Base-by-base conservation (phyloP, 345 rosid species). In the Brassica napus region DNA sequence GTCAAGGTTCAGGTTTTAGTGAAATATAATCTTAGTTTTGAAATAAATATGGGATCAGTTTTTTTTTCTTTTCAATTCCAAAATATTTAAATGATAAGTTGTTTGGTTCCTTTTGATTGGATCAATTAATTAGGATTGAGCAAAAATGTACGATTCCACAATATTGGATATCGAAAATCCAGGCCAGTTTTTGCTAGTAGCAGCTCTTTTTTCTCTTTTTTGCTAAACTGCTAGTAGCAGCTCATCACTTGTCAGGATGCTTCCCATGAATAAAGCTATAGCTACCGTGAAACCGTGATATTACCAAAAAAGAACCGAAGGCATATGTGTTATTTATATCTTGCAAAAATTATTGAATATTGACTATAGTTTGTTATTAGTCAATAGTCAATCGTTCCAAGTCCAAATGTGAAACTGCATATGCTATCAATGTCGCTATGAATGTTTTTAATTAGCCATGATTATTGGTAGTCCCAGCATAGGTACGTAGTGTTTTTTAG, bases 151-250 rank as follows among this genome's bases (percentile, higher is more conserved):
- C 57, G 8, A 28, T 49, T 26, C 23, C n/a, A 69, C 42, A n/a
- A 9, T 69, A 54, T 31, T 18, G 14, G 37, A 68, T 12, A 14
- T 14, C 31, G 15, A 59, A 59, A 23, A 35, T 10, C 35, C 4
- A 67, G 21, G 72, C 78, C 72, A n/a, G 24, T 59, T 16, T 58
- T 76, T 68, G 60, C 58, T 32, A 12, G 5, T 59, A 15, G 23
- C 0, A n/a, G 49, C 68, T 23, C 24, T 23, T 23, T 23, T 23
- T 23, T 23, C 2, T 23, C 24, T 23, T 23, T 23, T 23, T 23
- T 23, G 24, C 24, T 23, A 23, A 23, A 23, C 24, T 67, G 60
- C 57, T 32, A 12, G 4, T 58, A 15, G 23, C 0, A 14, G 47
- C 68, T 23, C 15, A 12, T 30, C 44, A 1, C 32, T 26, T 68